Conservation (phyloP, 148 eudicot genomes). For the Agrostemma githago region DNA sequence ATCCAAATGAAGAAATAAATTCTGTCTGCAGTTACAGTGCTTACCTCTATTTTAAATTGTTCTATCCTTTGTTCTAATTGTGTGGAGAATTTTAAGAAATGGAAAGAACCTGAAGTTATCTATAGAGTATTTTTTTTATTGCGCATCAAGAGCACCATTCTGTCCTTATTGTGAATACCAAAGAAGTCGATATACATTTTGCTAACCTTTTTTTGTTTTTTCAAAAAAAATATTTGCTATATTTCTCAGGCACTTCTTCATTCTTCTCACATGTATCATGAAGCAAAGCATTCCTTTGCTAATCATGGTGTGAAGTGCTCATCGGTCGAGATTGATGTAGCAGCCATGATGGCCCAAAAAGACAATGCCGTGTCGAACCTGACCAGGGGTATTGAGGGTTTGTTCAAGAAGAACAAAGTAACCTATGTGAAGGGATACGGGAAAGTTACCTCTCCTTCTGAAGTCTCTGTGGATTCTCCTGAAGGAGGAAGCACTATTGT, state of each 20-base stretch:
- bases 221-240: no score
- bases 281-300: conserved; percentile 76
- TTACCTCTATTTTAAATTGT: no score
- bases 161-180: neutral
- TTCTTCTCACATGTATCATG: conserved; percentile 95
- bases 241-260: conserved; percentile 72
- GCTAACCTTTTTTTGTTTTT: neutral
- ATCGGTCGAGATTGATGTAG: conserved; percentile 73
- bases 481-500: conserved; percentile 72
- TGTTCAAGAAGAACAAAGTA: conserved; percentile 94
- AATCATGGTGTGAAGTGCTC: conserved; percentile 69
- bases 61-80: no score
- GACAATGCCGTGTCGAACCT: conserved; percentile 70
- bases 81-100: no score
- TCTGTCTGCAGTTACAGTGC: no score
- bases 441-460: conserved; percentile 68
- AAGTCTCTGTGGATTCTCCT: conserved; percentile 70
- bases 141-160: neutral
- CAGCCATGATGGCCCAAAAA: conserved; percentile 90
- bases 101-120: no score
- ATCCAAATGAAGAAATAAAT: no score
- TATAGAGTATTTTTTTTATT: no score
- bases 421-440: conserved; percentile 89
- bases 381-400: conserved; percentile 83
- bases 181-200: neutral